These are phyloP conservation scores for Irpex sp. DNA, from an alignment of 1,284 basidiomycete genomes.

Conservation along the genomic window DNA sequence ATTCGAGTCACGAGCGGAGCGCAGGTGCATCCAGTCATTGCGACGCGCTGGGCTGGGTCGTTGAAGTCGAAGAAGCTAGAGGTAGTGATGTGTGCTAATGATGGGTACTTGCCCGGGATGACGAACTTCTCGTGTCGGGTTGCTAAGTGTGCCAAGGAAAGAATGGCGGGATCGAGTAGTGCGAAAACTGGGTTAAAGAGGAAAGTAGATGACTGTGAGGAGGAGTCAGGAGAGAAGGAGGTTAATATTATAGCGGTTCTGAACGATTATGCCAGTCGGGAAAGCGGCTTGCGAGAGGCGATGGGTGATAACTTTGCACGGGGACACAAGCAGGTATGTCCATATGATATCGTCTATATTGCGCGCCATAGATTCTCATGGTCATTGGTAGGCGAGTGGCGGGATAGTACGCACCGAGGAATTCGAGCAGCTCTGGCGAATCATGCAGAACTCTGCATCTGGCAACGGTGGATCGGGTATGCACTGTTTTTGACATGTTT, in stretches of 20 bases:
- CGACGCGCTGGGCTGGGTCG: constrained; percentile 29
- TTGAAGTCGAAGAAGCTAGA: constrained; percentile 29
- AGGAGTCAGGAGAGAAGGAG: constrained; percentile 3
- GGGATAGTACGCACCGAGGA: constrained; percentile 26
- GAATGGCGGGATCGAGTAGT: background rate
- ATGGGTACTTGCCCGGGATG: constrained; percentile 26
- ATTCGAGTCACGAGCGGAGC: constrained; percentile 27
- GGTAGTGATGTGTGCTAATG: constrained; percentile 31
- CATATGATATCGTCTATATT: background rate
- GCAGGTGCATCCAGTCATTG: constrained; percentile 31
- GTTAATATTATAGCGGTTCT: constrained; percentile 27
- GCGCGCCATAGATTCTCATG: background rate
- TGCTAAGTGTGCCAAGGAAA: constrained; percentile 15
- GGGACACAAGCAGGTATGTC: constrained; percentile 25
- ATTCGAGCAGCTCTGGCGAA: constrained; percentile 26
- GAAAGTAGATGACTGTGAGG: constrained; percentile 2
- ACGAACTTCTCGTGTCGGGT: constrained; percentile 30
- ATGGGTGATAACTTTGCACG: constrained; percentile 31
- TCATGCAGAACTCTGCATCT: constrained; percentile 17
- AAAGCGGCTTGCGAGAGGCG: constrained; percentile 22
- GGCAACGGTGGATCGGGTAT: background rate
- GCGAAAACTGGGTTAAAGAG: background rate
- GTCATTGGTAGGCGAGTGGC: constrained; percentile 24
- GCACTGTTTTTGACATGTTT: background rate
- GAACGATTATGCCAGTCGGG: constrained; percentile 24